These are phyloP conservation scores for Coleophoma cylindrospora DNA, from an alignment of 2,329 filamentous ascomycete genomes.

Conservation along the genomic window DNA sequence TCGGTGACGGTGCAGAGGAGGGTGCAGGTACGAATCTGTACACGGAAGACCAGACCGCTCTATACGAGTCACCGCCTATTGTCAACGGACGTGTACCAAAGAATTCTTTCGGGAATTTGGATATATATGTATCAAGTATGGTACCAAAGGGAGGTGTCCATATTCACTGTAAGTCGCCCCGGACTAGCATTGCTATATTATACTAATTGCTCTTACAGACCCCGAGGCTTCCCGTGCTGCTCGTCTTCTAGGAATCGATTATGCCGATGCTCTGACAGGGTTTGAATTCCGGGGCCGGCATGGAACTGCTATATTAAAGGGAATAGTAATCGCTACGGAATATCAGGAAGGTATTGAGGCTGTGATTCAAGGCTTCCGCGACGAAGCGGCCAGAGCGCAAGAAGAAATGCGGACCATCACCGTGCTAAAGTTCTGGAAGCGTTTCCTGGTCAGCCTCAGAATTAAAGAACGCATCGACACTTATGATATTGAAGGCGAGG, in stretches of 20 bases:
- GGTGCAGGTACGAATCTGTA: conserved; percentile 53
- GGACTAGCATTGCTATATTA: neutral
- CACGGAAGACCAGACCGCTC: conserved; percentile 59
- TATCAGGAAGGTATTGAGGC: conserved; percentile 66
- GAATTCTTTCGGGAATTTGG: conserved; percentile 91
- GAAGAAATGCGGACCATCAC: conserved; percentile 56
- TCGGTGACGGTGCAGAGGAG: conserved; percentile 35
- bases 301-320: conserved; percentile 77
- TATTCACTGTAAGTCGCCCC: conserved; percentile 45
- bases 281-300: conserved; percentile 84
- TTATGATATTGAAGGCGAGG: conserved; percentile 18
- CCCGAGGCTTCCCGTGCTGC: conserved; percentile 65
- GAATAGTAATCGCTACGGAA: conserved; percentile 71
- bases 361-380: conserved; percentile 62
- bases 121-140: conserved; percentile 91
- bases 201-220: conserved; percentile 32
- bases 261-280: conserved; percentile 82
- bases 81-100: conserved; percentile 73
- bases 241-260: conserved; percentile 73
- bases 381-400: conserved; percentile 60
- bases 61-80: conserved; percentile 74
- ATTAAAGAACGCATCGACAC: conserved; percentile 24
- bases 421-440: conserved; percentile 66
- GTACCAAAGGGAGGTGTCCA: conserved; percentile 77
- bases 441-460: conserved; percentile 71